phyloP scores from a whole-genome alignment of 2,329 filamentous ascomycete species.

The Drechslerella stenobrocha region DNA sequence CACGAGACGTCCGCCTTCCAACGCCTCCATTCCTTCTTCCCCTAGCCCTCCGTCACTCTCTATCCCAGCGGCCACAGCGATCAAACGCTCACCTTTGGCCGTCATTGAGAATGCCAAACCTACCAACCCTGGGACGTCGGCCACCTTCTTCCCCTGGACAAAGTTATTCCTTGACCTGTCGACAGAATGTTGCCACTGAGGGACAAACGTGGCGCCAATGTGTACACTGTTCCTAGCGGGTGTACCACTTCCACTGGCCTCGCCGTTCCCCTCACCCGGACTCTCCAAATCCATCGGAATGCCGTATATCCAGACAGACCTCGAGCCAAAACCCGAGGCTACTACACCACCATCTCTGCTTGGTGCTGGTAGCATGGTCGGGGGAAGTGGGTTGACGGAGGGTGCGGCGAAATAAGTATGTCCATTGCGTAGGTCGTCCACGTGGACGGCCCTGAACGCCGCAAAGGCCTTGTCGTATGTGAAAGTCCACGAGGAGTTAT shows the following conservation, averaged over 20 bases:
- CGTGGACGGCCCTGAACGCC: conserved; percentile 74
- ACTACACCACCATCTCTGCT: conserved; percentile 72
- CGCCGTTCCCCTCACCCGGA: conserved; percentile 43
- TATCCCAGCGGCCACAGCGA: conserved; percentile 74
- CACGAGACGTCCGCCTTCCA: conserved; percentile 75
- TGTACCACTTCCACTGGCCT: conserved; percentile 47
- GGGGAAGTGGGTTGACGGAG: conserved; percentile 58
- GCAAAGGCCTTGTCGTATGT: conserved; percentile 76
- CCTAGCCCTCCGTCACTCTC: conserved; percentile 54
- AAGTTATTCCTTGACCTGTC: conserved; percentile 72
- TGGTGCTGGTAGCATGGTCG: conserved; percentile 70
- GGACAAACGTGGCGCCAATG: conserved; percentile 56
- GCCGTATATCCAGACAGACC: conserved; percentile 77
- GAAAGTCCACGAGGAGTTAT: conserved; percentile 74
- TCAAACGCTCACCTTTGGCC: conserved; percentile 63
- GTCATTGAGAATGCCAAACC: conserved; percentile 69
- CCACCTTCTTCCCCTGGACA: conserved; percentile 68
- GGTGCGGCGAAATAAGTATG: conserved; percentile 80
- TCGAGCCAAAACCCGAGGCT: conserved; percentile 71
- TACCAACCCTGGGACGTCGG: conserved; percentile 68
- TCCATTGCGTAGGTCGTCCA: conserved; percentile 73
- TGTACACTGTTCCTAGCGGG: conserved; percentile 45
- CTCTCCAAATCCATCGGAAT: conserved; percentile 71
- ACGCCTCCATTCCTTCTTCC: conserved; percentile 68
- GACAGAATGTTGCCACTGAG: conserved; percentile 70